These are phyloP conservation scores for Amphicarpaea edgeworthii DNA, from an alignment of 306 rosid species.

Conservation along the genomic window DNA sequence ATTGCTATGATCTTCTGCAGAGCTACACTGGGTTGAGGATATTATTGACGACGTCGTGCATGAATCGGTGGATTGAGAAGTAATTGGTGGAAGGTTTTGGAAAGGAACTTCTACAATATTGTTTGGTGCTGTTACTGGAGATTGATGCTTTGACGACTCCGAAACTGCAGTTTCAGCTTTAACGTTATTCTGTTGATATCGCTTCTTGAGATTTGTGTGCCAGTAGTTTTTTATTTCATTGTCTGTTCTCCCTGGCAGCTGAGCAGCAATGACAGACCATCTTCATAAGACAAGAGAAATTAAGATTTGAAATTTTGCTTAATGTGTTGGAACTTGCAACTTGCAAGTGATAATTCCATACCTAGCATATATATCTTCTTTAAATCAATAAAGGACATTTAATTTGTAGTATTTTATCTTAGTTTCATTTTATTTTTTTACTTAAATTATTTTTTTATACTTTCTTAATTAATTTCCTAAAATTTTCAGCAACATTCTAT, in stretches of 20 bases:
- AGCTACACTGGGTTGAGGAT: background rate
- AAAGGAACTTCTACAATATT: background rate
- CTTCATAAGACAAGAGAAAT: background rate
- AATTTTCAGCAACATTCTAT: too few relatives aligned
- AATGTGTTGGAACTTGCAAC: too few relatives aligned
- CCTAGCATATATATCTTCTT: too few relatives aligned
- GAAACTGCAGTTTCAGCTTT: background rate
- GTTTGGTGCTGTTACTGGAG: background rate
- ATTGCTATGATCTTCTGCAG: background rate
- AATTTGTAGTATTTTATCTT: too few relatives aligned
- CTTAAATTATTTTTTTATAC: too few relatives aligned
- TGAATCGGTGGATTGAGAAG: background rate
- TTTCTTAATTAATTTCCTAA: too few relatives aligned
- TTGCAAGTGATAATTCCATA: too few relatives aligned
- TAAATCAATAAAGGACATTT: too few relatives aligned
- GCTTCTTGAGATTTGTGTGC: slow-evolving; percentile 31
- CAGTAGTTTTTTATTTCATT: slow-evolving; percentile 40
- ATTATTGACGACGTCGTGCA: background rate
- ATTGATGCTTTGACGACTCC: slow-evolving; percentile 25
- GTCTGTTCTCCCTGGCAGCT: slow-evolving; percentile 37
- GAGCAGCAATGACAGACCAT: slow-evolving; percentile 32
- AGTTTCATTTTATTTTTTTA: too few relatives aligned
- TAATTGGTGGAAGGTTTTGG: background rate
- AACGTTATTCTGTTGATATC: background rate
- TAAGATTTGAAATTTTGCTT: too few relatives aligned